Conservation (phyloP, 2,329 filamentous ascomycete genomes). For the Zelopaecilomyces penicillatus region DNA sequence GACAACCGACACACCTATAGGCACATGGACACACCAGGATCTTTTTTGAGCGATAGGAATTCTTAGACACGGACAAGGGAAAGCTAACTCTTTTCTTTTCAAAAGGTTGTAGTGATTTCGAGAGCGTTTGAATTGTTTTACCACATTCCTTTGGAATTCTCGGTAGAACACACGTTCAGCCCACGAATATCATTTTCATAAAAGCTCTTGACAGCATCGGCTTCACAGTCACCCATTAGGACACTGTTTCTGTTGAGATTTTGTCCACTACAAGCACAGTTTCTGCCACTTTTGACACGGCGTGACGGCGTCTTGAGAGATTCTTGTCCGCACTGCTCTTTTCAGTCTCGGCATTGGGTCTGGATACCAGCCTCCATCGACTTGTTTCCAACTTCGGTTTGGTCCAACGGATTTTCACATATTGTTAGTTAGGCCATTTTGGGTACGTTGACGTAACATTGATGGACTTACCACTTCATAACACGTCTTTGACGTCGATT, state of each 20-base stretch:
- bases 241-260: conserved; percentile 12
- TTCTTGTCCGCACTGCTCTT: conserved; percentile 29
- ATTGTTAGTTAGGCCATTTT: conserved; percentile 18
- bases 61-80: too few species aligned
- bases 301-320: conserved; percentile 33
- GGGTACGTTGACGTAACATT: conserved; percentile 8
- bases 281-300: conserved; percentile 25
- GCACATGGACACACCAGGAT: too few species aligned
- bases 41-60: too few species aligned
- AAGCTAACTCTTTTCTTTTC: too few species aligned
- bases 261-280: conserved; percentile 17
- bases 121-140: conserved; percentile 31
- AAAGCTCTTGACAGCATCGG: conserved; percentile 18
- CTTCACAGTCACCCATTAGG: conserved; percentile 14
- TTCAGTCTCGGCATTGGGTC: conserved; percentile 29
- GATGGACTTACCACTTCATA: too few species aligned
- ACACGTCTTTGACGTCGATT: too few species aligned
- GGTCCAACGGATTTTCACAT: conserved; percentile 18
- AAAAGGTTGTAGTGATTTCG: conserved; percentile 33
- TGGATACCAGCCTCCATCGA: conserved; percentile 27
- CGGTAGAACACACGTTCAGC: conserved; percentile 27
- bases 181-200: conserved; percentile 16
- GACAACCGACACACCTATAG: too few species aligned
- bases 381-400: conserved; percentile 24
- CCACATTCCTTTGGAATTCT: conserved; percentile 33